Conservation (phyloP, 345 rosid species). For the Excoecaria cochinchinensis region DNA sequence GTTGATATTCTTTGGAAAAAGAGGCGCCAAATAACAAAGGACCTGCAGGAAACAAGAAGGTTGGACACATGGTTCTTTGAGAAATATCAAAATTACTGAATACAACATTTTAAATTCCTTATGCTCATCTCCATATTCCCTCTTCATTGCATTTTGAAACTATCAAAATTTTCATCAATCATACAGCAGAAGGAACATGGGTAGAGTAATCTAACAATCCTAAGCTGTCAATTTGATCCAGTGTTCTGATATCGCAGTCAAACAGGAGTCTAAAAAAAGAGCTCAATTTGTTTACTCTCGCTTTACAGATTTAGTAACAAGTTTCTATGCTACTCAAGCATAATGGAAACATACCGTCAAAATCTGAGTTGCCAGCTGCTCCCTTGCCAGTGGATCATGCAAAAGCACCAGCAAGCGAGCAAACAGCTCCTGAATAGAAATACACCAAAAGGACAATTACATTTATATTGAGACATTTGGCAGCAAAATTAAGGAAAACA, state of each 20-base stretch:
- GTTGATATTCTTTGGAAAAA: constrained; percentile 78
- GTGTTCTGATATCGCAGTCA: constrained; percentile 1
- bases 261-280: background rate
- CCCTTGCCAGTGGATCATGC: constrained; percentile 90
- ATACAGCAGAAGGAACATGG: background rate
- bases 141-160: background rate
- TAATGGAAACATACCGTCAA: constrained; percentile 59
- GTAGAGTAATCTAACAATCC: constrained; percentile 3
- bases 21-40: constrained; percentile 83
- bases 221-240: constrained; percentile 4
- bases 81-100: constrained; percentile 3
- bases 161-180: background rate
- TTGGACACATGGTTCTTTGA: constrained; percentile 1
- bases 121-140: background rate
- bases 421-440: constrained; percentile 71
- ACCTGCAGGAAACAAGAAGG: constrained; percentile 50
- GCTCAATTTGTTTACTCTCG: background rate
- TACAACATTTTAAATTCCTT: background rate
- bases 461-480: constrained; percentile 13
- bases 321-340: background rate
- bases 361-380: constrained; percentile 84
- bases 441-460: constrained; percentile 16
- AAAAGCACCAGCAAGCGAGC: constrained; percentile 92
- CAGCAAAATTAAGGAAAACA: constrained; percentile 13
- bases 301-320: background rate